These are phyloP conservation scores for Starmerella sirachaensis DNA, from an alignment of 805 yeast species.

Conservation along the genomic window DNA sequence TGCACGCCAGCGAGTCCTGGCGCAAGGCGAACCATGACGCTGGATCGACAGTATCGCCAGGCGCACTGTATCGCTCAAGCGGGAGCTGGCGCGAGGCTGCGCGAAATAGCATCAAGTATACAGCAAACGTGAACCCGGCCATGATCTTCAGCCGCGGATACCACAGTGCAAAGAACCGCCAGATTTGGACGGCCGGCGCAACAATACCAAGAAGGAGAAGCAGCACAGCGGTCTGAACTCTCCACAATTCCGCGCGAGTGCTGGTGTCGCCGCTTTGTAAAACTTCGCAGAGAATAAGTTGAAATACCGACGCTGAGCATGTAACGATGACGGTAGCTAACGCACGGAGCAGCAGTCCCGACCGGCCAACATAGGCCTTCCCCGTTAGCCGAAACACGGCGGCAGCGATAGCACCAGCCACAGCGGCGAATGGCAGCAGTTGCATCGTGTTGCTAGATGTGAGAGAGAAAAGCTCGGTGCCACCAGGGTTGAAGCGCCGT, in stretches of 20 bases:
- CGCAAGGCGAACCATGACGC: constrained; percentile 20
- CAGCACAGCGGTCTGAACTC: constrained; percentile 21
- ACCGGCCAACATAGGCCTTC: neutral
- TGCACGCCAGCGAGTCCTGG: constrained; percentile 26
- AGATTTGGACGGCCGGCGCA: constrained; percentile 18
- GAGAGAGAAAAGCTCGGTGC: too few species aligned
- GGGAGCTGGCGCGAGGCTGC: constrained; percentile 27
- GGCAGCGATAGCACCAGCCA: constrained; percentile 1
- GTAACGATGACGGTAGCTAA: constrained; percentile 3
- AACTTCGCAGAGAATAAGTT: constrained; percentile 32
- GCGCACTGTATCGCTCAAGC: constrained; percentile 16
- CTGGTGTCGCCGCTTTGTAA: constrained; percentile 18
- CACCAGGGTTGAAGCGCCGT: too few species aligned
- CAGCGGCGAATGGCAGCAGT: constrained; percentile 1
- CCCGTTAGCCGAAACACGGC: constrained; percentile 3
- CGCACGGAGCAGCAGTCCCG: neutral
- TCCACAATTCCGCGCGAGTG: constrained; percentile 19
- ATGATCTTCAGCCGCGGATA: constrained; percentile 17
- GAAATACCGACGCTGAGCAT: constrained; percentile 22
- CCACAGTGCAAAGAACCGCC: constrained; percentile 8
- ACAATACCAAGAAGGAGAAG: constrained; percentile 18
- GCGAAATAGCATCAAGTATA: constrained; percentile 23
- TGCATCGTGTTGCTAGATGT: too few species aligned
- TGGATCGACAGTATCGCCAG: neutral
- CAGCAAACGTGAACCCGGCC: constrained; percentile 24